Percentiles rank a stretch among this genome's conserved stretches.
phyloP scores from a whole-genome alignment of 1,284 basidiomycete species.

The Rhodotorula sp. region DNA sequence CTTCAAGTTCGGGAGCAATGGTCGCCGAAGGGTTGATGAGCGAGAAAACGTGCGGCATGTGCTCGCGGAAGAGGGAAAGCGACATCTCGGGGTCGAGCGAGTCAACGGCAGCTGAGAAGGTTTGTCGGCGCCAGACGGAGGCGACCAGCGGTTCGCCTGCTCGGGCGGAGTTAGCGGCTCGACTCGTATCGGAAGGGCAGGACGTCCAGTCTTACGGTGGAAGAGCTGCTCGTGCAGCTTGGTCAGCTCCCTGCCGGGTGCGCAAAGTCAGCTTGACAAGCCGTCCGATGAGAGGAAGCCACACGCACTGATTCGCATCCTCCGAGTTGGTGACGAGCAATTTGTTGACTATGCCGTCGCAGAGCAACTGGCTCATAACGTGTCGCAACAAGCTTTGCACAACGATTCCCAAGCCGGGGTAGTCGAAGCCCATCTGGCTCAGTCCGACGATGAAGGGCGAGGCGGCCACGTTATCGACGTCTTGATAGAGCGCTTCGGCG shows the following conservation, averaged over 20 bases:
- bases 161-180: not conserved
- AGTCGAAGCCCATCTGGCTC: slow-evolving; percentile 33
- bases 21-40: slow-evolving; percentile 52
- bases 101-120: slow-evolving; percentile 75
- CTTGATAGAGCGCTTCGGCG: slow-evolving; percentile 37
- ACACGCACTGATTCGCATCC: slow-evolving; percentile 61
- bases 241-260: slow-evolving; percentile 60
- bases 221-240: slow-evolving; percentile 80
- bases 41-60: slow-evolving; percentile 61
- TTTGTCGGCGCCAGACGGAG: slow-evolving; percentile 77
- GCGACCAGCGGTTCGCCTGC: slow-evolving; percentile 75
- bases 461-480: slow-evolving; percentile 30
- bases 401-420: slow-evolving; percentile 55
- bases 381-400: slow-evolving; percentile 72
- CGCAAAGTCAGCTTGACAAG: not conserved
- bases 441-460: slow-evolving; percentile 36
- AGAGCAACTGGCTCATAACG: slow-evolving; percentile 68
- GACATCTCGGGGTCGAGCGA: slow-evolving; percentile 66
- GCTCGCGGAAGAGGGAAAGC: slow-evolving; percentile 62
- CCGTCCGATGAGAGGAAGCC: no score
- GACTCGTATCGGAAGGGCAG: not conserved
- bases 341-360: slow-evolving; percentile 74
- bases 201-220: slow-evolving; percentile 57
- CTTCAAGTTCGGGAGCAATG: slow-evolving; percentile 45
- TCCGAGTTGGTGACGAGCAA: slow-evolving; percentile 70